A percentile compares a stretch with the other conserved stretches of the same genome.
Evolutionary conservation across 202 grass and related monocot genomes (phyloP).

Genomic region (Musa balbisiana): DNA sequence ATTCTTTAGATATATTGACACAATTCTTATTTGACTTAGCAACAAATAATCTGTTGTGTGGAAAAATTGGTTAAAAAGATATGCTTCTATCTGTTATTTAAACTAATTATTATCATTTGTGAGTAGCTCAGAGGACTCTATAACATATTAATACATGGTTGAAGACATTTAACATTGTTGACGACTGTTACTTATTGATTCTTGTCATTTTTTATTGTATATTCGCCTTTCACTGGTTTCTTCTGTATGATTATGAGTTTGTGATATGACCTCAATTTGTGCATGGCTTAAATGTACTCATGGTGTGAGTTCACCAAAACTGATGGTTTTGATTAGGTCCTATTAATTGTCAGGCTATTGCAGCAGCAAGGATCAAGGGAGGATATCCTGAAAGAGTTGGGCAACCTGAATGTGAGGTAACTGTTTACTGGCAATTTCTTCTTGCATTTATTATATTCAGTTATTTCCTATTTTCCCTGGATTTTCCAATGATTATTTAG

Average conservation of each 20-base stretch:
- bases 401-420: slow-evolving; percentile 97
- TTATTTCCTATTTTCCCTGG: neutral
- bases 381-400: slow-evolving; percentile 98
- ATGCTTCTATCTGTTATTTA: too few relatives aligned
- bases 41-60: too few relatives aligned
- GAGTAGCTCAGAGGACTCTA: too few relatives aligned
- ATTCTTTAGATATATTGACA: too few relatives aligned
- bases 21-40: too few relatives aligned
- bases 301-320: neutral
- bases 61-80: too few relatives aligned
- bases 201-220: neutral
- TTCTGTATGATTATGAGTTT: neutral
- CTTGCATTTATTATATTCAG: neutral
- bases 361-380: slow-evolving; percentile 90
- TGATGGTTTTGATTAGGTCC: slow-evolving; percentile 19
- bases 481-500: slow-evolving; percentile 11
- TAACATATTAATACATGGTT: too few relatives aligned
- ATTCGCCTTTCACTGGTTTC: neutral
- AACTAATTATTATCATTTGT: too few relatives aligned
- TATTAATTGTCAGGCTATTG: slow-evolving; percentile 83
- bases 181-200: too few relatives aligned
- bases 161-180: too few relatives aligned
- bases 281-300: neutral
- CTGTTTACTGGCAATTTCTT: slow-evolving; percentile 9
- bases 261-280: neutral